Conservation (phyloP, 2,329 filamentous ascomycete species). For the Monilinia fructicola region DNA sequence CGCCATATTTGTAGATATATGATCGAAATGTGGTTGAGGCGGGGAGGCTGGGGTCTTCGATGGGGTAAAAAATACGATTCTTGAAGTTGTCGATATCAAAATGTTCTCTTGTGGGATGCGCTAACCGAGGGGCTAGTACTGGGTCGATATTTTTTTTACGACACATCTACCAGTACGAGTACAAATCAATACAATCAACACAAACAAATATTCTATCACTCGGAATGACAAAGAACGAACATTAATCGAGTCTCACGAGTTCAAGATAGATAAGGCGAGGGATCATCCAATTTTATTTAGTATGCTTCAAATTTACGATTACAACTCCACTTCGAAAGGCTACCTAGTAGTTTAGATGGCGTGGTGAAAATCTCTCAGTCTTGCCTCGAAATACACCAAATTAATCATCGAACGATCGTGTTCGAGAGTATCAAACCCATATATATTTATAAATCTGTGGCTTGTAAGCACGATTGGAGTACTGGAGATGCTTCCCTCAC, state of each 20-base stretch:
- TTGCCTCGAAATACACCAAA: not conserved
- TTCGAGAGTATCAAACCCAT: not conserved
- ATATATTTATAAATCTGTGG: too few species aligned
- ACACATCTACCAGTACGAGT: not conserved
- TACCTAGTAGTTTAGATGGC: not conserved
- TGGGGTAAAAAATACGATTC: slow-evolving; percentile 24
- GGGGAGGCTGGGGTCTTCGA: slow-evolving; percentile 21
- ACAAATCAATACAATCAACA: not conserved
- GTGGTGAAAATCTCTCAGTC: not conserved
- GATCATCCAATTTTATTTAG: not conserved
- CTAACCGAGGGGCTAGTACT: slow-evolving; percentile 25
- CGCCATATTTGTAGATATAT: slow-evolving; percentile 32
- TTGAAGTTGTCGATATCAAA: slow-evolving; percentile 24
- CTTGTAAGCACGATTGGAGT: not conserved
- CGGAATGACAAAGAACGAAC: slow-evolving; percentile 4
- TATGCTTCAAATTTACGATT: not conserved
- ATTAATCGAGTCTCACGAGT: not conserved
- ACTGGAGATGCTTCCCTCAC: not conserved
- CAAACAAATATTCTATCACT: not conserved
- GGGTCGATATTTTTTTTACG: slow-evolving; percentile 14
- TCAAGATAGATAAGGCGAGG: not conserved
- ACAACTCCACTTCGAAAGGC: not conserved
- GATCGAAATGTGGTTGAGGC: slow-evolving; percentile 22
- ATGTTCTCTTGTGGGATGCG: slow-evolving; percentile 25
- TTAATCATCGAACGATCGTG: not conserved